A percentile compares a stretch with the other conserved stretches of the same genome.
phyloP scores from a whole-genome alignment of 139 green algal genomes.

The Closterium sp. region DNA sequence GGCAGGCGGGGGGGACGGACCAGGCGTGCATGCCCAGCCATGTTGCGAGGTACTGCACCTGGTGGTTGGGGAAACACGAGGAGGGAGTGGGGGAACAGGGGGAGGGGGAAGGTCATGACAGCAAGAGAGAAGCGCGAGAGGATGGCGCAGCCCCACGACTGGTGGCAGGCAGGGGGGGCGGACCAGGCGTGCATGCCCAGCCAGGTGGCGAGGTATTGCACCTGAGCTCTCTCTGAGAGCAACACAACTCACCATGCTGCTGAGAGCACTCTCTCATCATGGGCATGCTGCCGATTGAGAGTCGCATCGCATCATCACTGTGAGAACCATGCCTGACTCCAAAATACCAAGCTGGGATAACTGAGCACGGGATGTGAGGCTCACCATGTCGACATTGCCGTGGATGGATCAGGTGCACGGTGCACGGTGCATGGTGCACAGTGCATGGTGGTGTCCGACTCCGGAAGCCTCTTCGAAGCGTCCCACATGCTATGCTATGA shows the following conservation, averaged over 20 bases:
- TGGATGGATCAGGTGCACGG: too few relatives aligned
- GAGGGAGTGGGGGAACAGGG: not conserved
- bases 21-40: constrained; percentile 25
- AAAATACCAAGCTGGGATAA: too few relatives aligned
- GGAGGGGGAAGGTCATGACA: not conserved
- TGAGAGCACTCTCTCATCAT: too few relatives aligned
- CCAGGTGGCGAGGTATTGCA: constrained; percentile 43
- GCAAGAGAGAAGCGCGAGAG: constrained; percentile 29
- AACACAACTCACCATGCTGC: not conserved
- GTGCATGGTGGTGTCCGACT: too few relatives aligned
- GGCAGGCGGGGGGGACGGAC: constrained; percentile 1
- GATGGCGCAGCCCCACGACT: constrained; percentile 41
- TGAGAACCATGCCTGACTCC: too few relatives aligned
- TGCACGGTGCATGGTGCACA: too few relatives aligned
- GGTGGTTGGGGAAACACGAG: not conserved
- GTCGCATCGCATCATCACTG: too few relatives aligned
- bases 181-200: constrained; percentile 17
- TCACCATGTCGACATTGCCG: too few relatives aligned
- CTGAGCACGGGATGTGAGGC: too few relatives aligned
- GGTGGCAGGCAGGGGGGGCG: not conserved
- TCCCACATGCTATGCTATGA: not conserved
- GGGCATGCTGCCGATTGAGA: too few relatives aligned
- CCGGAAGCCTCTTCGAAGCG: too few relatives aligned
- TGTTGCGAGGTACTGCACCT: constrained; percentile 44
- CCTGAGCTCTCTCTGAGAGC: constrained; percentile 1